Base-by-base conservation (phyloP, 768 basidiomycete genomes). In the Steccherinum ochraceum region DNA sequence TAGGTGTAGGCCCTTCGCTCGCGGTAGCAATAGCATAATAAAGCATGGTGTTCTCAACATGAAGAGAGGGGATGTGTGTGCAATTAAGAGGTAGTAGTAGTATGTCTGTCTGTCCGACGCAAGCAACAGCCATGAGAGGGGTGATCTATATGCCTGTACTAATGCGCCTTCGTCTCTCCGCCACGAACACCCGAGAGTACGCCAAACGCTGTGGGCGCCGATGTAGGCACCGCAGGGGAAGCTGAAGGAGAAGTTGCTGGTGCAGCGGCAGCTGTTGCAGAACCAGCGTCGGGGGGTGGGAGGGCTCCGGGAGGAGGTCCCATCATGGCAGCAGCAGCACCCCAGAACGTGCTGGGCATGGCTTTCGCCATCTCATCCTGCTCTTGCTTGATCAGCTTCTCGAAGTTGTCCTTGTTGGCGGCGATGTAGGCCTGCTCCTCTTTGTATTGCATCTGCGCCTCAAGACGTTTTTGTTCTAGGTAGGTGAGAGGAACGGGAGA, bases 381-480 rank as follows among this genome's bases (percentile, higher is more conserved):
- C 40, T 80, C 77, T 48, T 79, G 78, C 58, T 80, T 78, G 57
- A 80, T 63, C 59, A 71, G 48, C 48, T 68, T 63, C 54, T 80
- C 75, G 54, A 80, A 78, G 45, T 76, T 68, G 26, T 57, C 71
- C 61, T 75, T 79, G 66, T 81, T 73, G 39, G 74, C 60, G 26
- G 64, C 64, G 54, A 81, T 72, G 58, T 78, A 80, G 47, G 74
- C 70, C 51, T 76, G 73, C 53, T 81, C 80, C 51, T 79, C 76
- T 51, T 61, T 67, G 66, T 80, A 81, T 45, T 70, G 66, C 27
- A 60, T 62, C 58, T 81, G 80, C 12, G 77, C 78, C 53, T 78
- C 73, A 24, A 61, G 60, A 2, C 77, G 75, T 60, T 75, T 77
- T 53, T 72, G 72, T 54, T 79, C 77, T 40, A 79, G 72, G 62